A percentile compares a stretch with the other conserved stretches of the same genome.
phyloP scores from a whole-genome alignment of 768 basidiomycete genomes.

The Hericium alpestre region DNA sequence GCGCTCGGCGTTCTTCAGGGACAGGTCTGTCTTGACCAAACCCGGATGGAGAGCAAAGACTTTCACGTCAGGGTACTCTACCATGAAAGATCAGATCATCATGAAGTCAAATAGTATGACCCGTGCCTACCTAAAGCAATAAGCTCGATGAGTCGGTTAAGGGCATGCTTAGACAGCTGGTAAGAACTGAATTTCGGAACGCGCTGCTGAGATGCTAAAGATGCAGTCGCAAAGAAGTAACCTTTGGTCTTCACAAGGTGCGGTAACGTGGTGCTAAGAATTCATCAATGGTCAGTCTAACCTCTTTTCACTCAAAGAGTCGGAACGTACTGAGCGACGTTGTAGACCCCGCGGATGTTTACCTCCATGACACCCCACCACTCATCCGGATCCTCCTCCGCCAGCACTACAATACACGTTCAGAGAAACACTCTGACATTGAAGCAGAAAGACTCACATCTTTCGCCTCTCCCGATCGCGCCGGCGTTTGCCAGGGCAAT shows the following conservation, averaged over 20 bases:
- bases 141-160: slow-evolving; percentile 5
- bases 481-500: slow-evolving; percentile 5
- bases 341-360: slow-evolving; percentile 17
- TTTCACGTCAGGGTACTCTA: slow-evolving; percentile 5
- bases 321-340: slow-evolving; percentile 13
- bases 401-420: neutral
- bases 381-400: slow-evolving; percentile 14
- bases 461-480: neutral
- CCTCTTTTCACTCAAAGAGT: too few species aligned
- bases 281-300: neutral
- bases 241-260: slow-evolving; percentile 1
- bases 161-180: neutral
- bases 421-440: neutral
- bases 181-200: neutral
- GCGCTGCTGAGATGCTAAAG: neutral
- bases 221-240: neutral
- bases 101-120: neutral
- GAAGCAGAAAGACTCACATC: too few species aligned
- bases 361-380: slow-evolving; percentile 18
- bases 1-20: neutral
- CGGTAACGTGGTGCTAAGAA: neutral
- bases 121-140: neutral
- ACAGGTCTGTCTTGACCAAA: neutral
- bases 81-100: neutral
- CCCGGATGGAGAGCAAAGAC: slow-evolving; percentile 6